Evolutionary conservation across 2,329 filamentous ascomycete genomes (phyloP).

Genomic region (Xylaria sp.): DNA sequence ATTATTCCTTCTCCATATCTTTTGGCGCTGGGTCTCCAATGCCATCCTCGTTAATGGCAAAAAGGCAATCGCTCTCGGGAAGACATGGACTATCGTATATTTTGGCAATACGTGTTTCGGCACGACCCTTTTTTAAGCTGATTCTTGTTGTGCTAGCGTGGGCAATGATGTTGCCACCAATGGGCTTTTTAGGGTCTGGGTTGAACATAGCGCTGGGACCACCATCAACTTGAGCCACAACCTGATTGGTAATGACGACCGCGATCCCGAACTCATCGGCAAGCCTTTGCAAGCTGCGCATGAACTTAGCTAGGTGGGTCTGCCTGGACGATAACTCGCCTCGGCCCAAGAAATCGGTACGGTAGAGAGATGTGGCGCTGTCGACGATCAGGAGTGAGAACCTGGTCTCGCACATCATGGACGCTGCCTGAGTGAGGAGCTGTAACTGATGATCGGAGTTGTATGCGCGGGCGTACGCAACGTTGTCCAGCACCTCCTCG

Average conservation of each 20-base stretch:
- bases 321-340: conserved; percentile 95
- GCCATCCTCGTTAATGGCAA: conserved; percentile 96
- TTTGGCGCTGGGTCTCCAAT: conserved; percentile 96
- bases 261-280: conserved; percentile 91
- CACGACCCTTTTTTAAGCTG: conserved; percentile 93
- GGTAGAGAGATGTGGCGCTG: conserved; percentile 92
- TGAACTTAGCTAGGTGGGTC: conserved; percentile 85
- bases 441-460: conserved; percentile 98
- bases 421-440: conserved; percentile 89
- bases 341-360: conserved; percentile 95
- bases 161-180: conserved; percentile 98
- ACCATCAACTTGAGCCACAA: conserved; percentile 96
- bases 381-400: conserved; percentile 97
- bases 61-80: conserved; percentile 94
- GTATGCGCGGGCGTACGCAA: conserved; percentile 96
- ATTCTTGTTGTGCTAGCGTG: conserved; percentile 95
- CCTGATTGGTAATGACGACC: conserved; percentile 98
- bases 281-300: conserved; percentile 81
- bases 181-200: conserved; percentile 98
- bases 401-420: conserved; percentile 99
- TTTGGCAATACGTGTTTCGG: conserved; percentile 96
- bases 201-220: conserved; percentile 98
- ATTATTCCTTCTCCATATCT: conserved; percentile 78
- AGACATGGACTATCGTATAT: conserved; percentile 98
- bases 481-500: conserved; percentile 97